Conservation (phyloP, 2,329 filamentous ascomycete species). For the Diaporthe humulicola region DNA sequence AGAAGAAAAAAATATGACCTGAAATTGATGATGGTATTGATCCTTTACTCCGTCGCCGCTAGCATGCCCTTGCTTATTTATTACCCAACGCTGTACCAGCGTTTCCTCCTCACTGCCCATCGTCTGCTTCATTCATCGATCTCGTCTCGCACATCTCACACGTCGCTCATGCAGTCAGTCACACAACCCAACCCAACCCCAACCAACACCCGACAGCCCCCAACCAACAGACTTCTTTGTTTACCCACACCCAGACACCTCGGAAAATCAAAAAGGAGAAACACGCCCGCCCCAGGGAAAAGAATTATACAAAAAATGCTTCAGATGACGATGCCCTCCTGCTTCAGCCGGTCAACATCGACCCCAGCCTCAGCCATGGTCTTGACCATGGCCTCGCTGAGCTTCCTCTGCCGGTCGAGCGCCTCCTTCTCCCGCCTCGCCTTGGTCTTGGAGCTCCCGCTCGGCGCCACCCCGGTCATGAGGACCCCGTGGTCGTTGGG, state of each 20-base stretch:
- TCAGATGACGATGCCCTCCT: slow-evolving; percentile 63
- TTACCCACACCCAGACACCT: not conserved
- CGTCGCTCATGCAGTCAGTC: slow-evolving; percentile 15
- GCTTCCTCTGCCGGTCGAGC: slow-evolving; percentile 77
- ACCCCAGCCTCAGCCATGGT: slow-evolving; percentile 80
- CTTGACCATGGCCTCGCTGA: slow-evolving; percentile 77
- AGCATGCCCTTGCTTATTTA: slow-evolving; percentile 15
- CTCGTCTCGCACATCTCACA: not conserved
- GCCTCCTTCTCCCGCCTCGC: slow-evolving; percentile 92
- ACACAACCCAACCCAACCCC: no score
- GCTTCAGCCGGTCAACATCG: slow-evolving; percentile 68
- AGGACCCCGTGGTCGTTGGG: slow-evolving; percentile 82
- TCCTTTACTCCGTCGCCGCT: slow-evolving; percentile 21
- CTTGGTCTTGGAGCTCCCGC: slow-evolving; percentile 93
- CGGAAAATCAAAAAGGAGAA: not conserved
- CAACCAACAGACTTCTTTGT: not conserved
- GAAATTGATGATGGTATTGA: not conserved
- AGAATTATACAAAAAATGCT: not conserved
- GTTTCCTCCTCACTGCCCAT: not conserved
- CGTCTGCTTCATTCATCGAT: not conserved
- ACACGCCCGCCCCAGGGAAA: not conserved
- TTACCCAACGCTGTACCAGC: slow-evolving; percentile 10
- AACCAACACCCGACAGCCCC: not conserved
- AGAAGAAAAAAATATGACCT: not conserved
- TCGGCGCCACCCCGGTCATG: slow-evolving; percentile 91